Evolutionary conservation across 352 stramenopile species (phyloP).

Genomic region (Pythium periplocum): DNA sequence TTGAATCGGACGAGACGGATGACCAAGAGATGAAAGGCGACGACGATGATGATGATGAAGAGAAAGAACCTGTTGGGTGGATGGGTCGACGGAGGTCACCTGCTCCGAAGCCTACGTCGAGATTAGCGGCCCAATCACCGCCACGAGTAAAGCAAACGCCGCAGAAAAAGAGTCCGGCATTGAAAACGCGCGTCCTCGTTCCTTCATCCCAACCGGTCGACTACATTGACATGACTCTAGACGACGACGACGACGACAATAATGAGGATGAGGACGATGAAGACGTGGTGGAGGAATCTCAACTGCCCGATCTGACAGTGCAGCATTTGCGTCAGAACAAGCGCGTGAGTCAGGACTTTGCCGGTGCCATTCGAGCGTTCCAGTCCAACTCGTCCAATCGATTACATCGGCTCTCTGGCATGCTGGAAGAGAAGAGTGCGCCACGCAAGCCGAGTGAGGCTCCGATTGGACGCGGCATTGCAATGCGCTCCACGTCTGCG

Average conservation of each 20-base stretch:
- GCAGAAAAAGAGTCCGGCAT: not conserved
- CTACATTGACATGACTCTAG: constrained; percentile 17
- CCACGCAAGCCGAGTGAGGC: not conserved
- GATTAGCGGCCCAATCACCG: too few relatives aligned
- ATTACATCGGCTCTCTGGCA: constrained; percentile 14
- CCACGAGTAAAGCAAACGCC: not conserved
- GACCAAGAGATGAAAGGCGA: constrained; percentile 5
- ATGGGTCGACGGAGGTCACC: not conserved
- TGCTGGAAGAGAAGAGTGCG: constrained; percentile 1
- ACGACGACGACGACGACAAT: constrained; percentile 11
- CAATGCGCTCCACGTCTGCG: too few relatives aligned
- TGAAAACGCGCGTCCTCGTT: constrained; percentile 4
- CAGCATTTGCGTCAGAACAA: constrained; percentile 15
- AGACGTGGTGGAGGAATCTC: constrained; percentile 19
- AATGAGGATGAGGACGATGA: constrained; percentile 11
- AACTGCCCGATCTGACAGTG: constrained; percentile 7
- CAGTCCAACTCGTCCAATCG: constrained; percentile 6
- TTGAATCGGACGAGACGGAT: constrained; percentile 8
- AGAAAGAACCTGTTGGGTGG: constrained; percentile 6
- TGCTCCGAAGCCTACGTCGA: not conserved
- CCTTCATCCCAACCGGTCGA: constrained; percentile 8
- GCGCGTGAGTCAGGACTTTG: constrained; percentile 45
- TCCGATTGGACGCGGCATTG: too few relatives aligned
- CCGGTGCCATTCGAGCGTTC: constrained; percentile 41
- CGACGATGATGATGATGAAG: constrained; percentile 2